Base-by-base conservation (phyloP, 768 basidiomycete genomes). In the Kwoniella heveanensis region DNA sequence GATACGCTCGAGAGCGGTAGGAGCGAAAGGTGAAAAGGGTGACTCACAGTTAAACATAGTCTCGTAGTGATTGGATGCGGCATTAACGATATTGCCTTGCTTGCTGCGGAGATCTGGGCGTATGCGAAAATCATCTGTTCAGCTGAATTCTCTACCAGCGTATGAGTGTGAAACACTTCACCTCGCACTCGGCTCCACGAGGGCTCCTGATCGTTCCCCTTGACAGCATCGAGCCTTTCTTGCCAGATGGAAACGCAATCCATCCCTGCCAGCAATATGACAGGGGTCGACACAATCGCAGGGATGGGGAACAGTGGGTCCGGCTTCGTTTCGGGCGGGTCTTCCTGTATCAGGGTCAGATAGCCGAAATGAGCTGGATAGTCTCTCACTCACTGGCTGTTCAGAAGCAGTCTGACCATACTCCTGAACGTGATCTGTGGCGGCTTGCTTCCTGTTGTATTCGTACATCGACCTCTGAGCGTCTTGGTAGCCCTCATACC, bases 261-360 rank as follows among this genome's bases (percentile, higher is more conserved):
- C 19, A 51, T 22, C 15, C 39, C 17, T 44, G 9, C 39, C 10
- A 44, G 39, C 9, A 44, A 17, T 9, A 17, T 44, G 15, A 17
- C 39, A 17, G 39, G 39, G 10, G 8, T 17, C 39, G 9, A 10
- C 10, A 44, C 39, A 19, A 44, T 44, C 10, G n/a, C 21, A 22
- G 60, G 60, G 22, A 61, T 53, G 12, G 44, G 26, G 52, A 61
- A 61, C 26, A 51, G 36, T 4, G 51, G 37, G 27, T 61, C 51
- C 15, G 27, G 44, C 1, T 37, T 27, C 25, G 25, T 27, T 15
- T 60, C 49, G 5, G 49, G 32, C 32, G n/a, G 21, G 22, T 46
- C 36, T 30, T 54, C 52, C 26, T 22, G n/a, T n/a, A n/a, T n/a
- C n/a, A n/a, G n/a, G n/a, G n/a, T n/a, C n/a, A n/a, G n/a, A n/a